These are phyloP conservation scores for Mariannaea elegans DNA, from an alignment of 2,329 filamentous ascomycete species.

Conservation along the genomic window DNA sequence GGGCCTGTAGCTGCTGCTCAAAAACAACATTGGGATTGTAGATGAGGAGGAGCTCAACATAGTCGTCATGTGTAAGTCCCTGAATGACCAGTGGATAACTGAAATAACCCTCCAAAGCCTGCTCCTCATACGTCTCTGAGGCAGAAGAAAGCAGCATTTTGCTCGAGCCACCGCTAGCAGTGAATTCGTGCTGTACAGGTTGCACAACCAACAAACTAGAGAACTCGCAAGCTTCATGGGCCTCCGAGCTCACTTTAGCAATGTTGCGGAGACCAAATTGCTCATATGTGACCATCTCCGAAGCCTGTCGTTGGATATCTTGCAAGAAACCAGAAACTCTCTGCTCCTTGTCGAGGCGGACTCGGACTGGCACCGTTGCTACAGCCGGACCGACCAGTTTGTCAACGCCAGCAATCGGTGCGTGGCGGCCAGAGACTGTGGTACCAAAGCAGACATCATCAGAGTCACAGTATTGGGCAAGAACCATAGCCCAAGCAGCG, in stretches of 20 bases:
- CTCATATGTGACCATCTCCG: conserved; percentile 22
- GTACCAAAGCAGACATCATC: conserved; percentile 31
- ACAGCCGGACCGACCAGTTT: conserved; percentile 43
- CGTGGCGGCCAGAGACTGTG: conserved; percentile 38
- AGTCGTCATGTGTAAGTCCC: conserved; percentile 1
- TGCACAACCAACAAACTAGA: conserved; percentile 43
- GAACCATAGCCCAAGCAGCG: conserved; percentile 60
- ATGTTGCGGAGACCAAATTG: too few species aligned
- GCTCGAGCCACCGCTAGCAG: not conserved
- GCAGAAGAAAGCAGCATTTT: not conserved
- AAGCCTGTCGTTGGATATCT: conserved; percentile 20
- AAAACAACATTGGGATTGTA: not conserved
- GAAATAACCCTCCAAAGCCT: too few species aligned
- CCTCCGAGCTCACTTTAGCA: too few species aligned
- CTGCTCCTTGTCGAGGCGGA: conserved; percentile 43
- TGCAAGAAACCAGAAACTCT: conserved; percentile 16
- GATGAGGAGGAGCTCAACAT: conserved; percentile 4
- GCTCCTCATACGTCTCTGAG: not conserved
- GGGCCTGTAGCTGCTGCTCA: not conserved
- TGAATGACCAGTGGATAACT: conserved; percentile 5
- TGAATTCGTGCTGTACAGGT: conserved; percentile 3
- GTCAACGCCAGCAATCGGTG: conserved; percentile 30
- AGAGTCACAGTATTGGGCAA: conserved; percentile 52
- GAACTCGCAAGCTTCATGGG: conserved; percentile 41
- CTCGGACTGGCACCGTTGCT: conserved; percentile 52